Evolutionary conservation across 768 basidiomycete species (phyloP).

Genomic region (Kwoniella newhampshirensis): DNA sequence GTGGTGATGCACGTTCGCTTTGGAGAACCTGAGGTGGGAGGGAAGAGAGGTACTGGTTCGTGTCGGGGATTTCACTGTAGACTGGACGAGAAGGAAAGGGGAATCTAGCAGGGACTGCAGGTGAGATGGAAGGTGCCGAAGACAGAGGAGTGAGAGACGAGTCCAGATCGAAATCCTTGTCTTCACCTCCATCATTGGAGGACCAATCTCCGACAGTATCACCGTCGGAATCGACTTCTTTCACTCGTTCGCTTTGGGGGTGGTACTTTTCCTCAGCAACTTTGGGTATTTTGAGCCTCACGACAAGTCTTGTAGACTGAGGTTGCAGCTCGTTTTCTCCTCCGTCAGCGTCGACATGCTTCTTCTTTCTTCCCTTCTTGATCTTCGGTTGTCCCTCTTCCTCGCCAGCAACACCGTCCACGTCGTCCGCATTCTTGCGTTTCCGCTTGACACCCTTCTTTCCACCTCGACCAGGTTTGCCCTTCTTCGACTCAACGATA

Average conservation of each 20-base stretch:
- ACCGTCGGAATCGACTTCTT: constrained; percentile 46
- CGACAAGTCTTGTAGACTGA: constrained; percentile 4
- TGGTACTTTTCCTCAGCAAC: not conserved
- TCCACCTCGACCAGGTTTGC: not conserved
- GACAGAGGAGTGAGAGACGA: constrained; percentile 16
- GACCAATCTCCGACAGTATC: constrained; percentile 42
- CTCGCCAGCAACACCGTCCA: not conserved
- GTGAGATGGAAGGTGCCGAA: constrained; percentile 4
- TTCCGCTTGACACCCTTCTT: constrained; percentile 1
- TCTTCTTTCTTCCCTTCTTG: constrained; percentile 22
- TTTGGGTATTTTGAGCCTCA: constrained; percentile 26
- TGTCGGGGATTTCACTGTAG: not conserved
- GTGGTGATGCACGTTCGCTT: not conserved
- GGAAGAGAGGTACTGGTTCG: not conserved
- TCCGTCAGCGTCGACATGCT: constrained; percentile 4
- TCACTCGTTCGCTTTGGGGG: constrained; percentile 13
- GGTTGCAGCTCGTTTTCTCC: not conserved
- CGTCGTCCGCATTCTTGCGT: constrained; percentile 1
- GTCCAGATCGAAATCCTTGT: not conserved
- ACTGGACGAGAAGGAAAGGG: constrained; percentile 23
- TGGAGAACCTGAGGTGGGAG: not conserved
- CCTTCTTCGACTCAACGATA: constrained; percentile 1
- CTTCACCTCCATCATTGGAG: constrained; percentile 22
- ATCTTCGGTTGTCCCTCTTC: constrained; percentile 1
- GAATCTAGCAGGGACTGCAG: constrained; percentile 12